Evolutionary conservation across 2,329 filamentous ascomycete species (phyloP).

Genomic region (Trichophyton mentagrophytes): DNA sequence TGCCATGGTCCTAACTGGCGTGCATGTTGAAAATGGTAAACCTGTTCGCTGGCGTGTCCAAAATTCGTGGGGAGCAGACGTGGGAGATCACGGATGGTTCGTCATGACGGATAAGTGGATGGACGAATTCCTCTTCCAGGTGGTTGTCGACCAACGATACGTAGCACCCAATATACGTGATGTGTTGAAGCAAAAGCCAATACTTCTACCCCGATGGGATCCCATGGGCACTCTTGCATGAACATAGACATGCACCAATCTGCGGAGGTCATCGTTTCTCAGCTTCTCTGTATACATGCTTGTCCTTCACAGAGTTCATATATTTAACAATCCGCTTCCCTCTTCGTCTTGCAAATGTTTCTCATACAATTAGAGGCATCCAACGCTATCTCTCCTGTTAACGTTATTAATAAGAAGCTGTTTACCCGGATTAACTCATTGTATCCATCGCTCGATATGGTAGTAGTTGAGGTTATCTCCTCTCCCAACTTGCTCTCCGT

Average conservation of each 20-base stretch:
- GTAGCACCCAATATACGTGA: constrained; percentile 54
- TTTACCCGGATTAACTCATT: too few species aligned
- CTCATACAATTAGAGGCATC: too few species aligned
- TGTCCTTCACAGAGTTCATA: too few species aligned
- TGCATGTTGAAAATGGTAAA: constrained; percentile 59
- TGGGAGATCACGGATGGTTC: constrained; percentile 70
- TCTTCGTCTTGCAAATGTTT: too few species aligned
- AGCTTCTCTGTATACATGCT: too few species aligned
- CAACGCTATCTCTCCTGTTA: too few species aligned
- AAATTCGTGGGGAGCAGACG: constrained; percentile 64
- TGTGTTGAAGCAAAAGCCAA: constrained; percentile 56
- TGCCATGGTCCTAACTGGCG: constrained; percentile 80
- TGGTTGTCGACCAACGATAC: constrained; percentile 63
- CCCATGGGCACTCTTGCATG: constrained; percentile 63
- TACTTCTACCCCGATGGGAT: constrained; percentile 65
- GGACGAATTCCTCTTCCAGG: constrained; percentile 74
- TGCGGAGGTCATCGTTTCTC: too few species aligned
- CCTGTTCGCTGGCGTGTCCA: constrained; percentile 72
- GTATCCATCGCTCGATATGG: too few species aligned
- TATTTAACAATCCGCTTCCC: too few species aligned
- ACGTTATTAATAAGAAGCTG: too few species aligned
- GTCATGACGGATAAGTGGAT: constrained; percentile 77
- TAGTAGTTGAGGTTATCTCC: too few species aligned
- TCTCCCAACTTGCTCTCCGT: too few species aligned
- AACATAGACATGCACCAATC: not conserved